These are phyloP conservation scores for Pythium guiyangense DNA, from an alignment of 352 stramenopile species.

Conservation along the genomic window DNA sequence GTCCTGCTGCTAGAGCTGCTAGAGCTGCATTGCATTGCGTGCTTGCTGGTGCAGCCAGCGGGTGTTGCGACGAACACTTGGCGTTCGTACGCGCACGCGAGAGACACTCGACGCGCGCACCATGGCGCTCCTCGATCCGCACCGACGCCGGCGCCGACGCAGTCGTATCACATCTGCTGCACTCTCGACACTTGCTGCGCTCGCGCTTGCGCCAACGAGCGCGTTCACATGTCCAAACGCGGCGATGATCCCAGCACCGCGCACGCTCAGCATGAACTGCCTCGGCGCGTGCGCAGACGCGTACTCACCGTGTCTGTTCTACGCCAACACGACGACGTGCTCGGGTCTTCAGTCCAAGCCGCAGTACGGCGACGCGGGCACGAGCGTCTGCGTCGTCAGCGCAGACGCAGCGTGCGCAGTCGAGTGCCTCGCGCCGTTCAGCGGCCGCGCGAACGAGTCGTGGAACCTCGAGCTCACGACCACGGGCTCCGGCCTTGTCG, in stretches of 20 bases:
- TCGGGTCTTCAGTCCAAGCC: conserved; percentile 3
- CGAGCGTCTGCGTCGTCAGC: conserved; percentile 13
- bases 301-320: conserved; percentile 20
- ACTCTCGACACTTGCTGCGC: neutral
- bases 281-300: conserved; percentile 12
- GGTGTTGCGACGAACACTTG: too few species aligned
- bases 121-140: neutral
- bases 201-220: neutral
- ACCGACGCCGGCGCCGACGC: neutral
- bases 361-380: neutral
- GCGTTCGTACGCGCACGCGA: too few species aligned
- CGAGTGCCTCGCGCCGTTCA: conserved; percentile 36
- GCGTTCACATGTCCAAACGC: conserved; percentile 10
- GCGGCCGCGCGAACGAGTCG: conserved; percentile 9
- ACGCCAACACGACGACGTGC: conserved; percentile 13
- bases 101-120: neutral
- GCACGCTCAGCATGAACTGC: conserved; percentile 23
- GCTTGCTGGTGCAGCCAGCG: too few species aligned
- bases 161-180: neutral
- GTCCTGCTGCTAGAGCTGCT: too few species aligned
- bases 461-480: conserved; percentile 35
- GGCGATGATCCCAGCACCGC: conserved; percentile 2
- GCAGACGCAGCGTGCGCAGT: conserved; percentile 20
- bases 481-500: conserved; percentile 18
- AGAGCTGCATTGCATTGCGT: too few species aligned